Evolutionary conservation across 495 filamentous ascomycete species (phyloP).

Genomic region (Daldinia childiae): DNA sequence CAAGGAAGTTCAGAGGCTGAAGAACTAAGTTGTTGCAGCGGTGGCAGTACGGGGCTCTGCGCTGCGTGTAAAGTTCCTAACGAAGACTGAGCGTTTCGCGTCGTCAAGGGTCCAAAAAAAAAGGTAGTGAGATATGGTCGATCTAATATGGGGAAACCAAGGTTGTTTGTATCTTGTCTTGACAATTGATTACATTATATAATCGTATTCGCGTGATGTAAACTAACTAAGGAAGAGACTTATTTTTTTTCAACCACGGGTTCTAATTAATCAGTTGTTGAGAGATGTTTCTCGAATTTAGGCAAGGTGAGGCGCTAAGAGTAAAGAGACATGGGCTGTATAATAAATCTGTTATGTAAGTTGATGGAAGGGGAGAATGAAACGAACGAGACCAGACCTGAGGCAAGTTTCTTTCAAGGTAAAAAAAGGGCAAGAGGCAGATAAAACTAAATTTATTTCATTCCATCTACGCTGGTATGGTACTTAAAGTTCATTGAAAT

Average conservation of each 20-base stretch:
- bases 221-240: conserved; percentile 10
- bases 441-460: conserved; percentile 8
- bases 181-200: conserved; percentile 26
- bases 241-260: conserved; percentile 23
- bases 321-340: background rate
- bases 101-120: conserved; percentile 35
- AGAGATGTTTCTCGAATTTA: conserved; percentile 35
- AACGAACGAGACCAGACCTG: background rate
- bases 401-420: background rate
- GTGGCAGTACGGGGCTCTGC: conserved; percentile 9
- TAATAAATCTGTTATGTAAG: background rate
- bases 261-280: conserved; percentile 24
- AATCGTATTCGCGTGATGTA: conserved; percentile 36
- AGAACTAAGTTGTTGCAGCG: conserved; percentile 13
- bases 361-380: background rate
- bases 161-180: conserved; percentile 10
- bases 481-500: background rate
- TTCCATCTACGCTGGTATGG: background rate
- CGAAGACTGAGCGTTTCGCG: conserved; percentile 31
- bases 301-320: background rate
- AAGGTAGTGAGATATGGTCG: conserved; percentile 18
- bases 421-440: background rate
- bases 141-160: conserved; percentile 21
- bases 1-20: conserved; percentile 28
- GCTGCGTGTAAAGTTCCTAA: conserved; percentile 10